Conservation (phyloP, 495 filamentous ascomycete genomes). For the Clavariopsis aquatica region DNA sequence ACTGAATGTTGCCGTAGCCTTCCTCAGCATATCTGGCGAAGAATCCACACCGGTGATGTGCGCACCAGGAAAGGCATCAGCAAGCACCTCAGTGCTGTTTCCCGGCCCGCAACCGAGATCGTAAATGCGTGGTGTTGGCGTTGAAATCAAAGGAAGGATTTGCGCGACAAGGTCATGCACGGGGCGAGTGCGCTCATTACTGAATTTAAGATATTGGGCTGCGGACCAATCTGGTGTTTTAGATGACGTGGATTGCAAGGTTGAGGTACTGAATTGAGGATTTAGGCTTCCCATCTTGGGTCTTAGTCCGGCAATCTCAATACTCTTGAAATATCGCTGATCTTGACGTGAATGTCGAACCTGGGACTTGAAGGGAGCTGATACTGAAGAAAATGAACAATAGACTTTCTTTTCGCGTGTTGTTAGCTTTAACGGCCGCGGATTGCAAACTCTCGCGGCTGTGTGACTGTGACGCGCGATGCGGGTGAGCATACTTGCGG, state of each 20-base stretch:
- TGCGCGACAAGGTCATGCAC: constrained; percentile 51
- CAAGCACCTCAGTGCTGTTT: constrained; percentile 54
- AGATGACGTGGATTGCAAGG: neutral
- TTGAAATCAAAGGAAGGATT: constrained; percentile 42
- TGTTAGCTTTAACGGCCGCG: neutral
- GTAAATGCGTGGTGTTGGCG: constrained; percentile 41
- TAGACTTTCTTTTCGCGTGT: neutral
- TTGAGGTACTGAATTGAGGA: neutral
- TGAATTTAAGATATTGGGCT: constrained; percentile 54
- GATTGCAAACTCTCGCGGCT: neutral
- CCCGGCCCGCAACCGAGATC: constrained; percentile 61
- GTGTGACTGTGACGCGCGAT: neutral
- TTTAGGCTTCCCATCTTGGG: neutral
- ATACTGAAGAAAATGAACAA: neutral
- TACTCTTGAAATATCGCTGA: neutral
- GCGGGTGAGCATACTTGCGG: neutral
- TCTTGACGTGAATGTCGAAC: neutral
- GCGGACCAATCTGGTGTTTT: constrained; percentile 48
- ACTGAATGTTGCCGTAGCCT: constrained; percentile 40
- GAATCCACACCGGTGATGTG: constrained; percentile 56
- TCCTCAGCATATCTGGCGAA: constrained; percentile 55
- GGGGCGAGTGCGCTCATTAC: constrained; percentile 50
- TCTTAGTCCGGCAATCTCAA: neutral
- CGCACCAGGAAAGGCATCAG: constrained; percentile 50
- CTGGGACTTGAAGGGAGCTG: neutral